These are phyloP conservation scores for Schoenoplectus triqueter DNA, from an alignment of 202 grass and related monocot species.

Conservation along the genomic window DNA sequence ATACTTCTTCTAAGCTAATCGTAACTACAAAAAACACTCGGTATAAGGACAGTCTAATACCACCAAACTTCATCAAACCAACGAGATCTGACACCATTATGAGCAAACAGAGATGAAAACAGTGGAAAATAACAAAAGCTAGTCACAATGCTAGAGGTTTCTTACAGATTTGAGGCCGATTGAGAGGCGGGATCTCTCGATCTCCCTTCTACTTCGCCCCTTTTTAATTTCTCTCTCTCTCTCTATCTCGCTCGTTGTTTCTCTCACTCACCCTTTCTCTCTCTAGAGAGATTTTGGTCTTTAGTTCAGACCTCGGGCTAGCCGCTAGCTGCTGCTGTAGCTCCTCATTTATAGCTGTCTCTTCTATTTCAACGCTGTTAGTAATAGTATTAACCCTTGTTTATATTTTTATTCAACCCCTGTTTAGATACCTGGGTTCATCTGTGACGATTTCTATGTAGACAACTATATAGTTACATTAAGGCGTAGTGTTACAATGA, in stretches of 20 bases:
- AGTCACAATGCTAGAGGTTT: neutral
- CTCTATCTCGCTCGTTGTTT: neutral
- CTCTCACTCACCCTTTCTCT: neutral
- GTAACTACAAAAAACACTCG: neutral
- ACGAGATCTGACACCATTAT: constrained; percentile 20
- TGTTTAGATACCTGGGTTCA: neutral
- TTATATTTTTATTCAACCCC: neutral
- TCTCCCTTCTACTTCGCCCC: neutral
- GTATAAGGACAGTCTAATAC: neutral
- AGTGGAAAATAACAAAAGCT: neutral
- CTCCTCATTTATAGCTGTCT: constrained; percentile 37
- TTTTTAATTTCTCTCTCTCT: neutral
- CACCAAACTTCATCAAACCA: constrained; percentile 4
- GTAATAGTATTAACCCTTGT: neutral
- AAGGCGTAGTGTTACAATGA: neutral
- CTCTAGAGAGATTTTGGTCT: constrained; percentile 37
- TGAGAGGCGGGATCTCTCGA: constrained; percentile 23
- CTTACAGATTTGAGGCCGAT: constrained; percentile 26
- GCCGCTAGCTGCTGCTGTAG: constrained; percentile 25
- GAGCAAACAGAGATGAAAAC: constrained; percentile 5
- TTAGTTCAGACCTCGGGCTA: constrained; percentile 39
- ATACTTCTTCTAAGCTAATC: neutral
- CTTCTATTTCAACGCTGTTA: constrained; percentile 40
- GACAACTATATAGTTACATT: neutral
- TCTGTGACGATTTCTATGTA: neutral